Base-by-base conservation (phyloP, 192 early-diverging fungal species). In the Coemansia sp. region DNA sequence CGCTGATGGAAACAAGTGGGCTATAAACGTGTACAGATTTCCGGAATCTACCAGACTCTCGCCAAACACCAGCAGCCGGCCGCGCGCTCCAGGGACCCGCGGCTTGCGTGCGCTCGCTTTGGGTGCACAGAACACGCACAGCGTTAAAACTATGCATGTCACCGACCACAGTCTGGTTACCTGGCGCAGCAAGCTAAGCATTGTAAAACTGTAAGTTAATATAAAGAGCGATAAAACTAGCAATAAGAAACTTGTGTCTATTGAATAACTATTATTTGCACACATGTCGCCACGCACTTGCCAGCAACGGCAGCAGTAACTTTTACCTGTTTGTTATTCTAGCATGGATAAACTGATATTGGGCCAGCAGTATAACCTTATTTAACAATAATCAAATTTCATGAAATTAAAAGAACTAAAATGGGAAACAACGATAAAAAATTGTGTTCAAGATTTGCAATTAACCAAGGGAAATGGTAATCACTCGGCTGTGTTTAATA, bases 11-110 rank as follows among this genome's bases (percentile, higher is more conserved):
- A 79, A 79, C 50, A 79, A 37, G 28, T 79, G 76, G 2, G 70
- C 66, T 9, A 79, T 79, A 56, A 69, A 63, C 9, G 76, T 79
- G 64, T 79, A 79, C 17, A 79, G 67, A 21, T 79, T 79, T 11
- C 76, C 76, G 2, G 76, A 67, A 36, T 79, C 76, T 42, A 79
- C 76, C 26, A 79, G 60, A 36, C 76, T 79, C 38, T 79, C 76
- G 34, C 76, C 76, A 70, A 79, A 79, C 18, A 79, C 76, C 17
- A 79, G 61, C 50, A 79, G 58, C 15, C 76, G 63, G 11, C 76
- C 76, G n/a, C 63, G 62, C 25, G 76, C 71, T 1, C 76, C 76
- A 0, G 76, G 76, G 18, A 79, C 76, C 5, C 76, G 76, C 14
- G 76, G 70, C 42, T 73, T 79, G 46, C 67, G 70, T 7, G 58